Evolutionary conservation across 495 filamentous ascomycete species (phyloP), one percentile per base, ranked within the genome.

Genomic region (Hypoxylon intermedium): DNA sequence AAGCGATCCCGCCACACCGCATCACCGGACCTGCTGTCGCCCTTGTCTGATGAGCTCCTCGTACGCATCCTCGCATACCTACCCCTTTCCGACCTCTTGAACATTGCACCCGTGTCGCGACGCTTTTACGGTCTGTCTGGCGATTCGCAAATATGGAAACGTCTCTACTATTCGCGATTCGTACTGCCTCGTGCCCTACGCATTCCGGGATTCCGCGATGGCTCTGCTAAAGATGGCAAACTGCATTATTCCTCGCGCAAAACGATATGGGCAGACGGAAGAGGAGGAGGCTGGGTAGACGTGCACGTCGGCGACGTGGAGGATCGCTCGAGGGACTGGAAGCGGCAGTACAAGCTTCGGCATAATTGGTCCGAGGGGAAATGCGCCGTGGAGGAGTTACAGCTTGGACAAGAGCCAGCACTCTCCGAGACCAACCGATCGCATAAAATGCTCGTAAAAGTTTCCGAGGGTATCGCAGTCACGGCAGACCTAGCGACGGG

Each of bases 91-190:
- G 84, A 89, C 21, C 80, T 98, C 20, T 77, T 88, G 37, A 74
- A 80, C 24, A 89, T 88, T 58, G 85, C 95, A 62, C 91, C 88
- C 41, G 73, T 95, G 20, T 97, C 91, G n/a, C 86, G 75, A 38
- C 89, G 86, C 34, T 90, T 96, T 66, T 80, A 87, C 63, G 75
- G 74, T n/a, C 78, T 98, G 11, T 81, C 90, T 13, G 81, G 81
- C 56, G 94, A 98, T 74, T 87, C 88, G 9, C 91, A 96, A 69
- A 75, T 98, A 43, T 98, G 94, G 94, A 96, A 93, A 74, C 80
- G 82, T 6, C 80, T 89, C 26, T 98, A 96, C 75, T 97, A 96
- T 76, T 81, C 85, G 26, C 86, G 88, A 58, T 98, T 96, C 75
- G 92, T 98, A 7, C 83, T 88, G 44, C 93, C 93, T 43, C 83